Percentiles rank a stretch among this genome's conserved stretches.
phyloP scores from a whole-genome alignment of 495 filamentous ascomycete genomes.

The Choiromyces venosus region DNA sequence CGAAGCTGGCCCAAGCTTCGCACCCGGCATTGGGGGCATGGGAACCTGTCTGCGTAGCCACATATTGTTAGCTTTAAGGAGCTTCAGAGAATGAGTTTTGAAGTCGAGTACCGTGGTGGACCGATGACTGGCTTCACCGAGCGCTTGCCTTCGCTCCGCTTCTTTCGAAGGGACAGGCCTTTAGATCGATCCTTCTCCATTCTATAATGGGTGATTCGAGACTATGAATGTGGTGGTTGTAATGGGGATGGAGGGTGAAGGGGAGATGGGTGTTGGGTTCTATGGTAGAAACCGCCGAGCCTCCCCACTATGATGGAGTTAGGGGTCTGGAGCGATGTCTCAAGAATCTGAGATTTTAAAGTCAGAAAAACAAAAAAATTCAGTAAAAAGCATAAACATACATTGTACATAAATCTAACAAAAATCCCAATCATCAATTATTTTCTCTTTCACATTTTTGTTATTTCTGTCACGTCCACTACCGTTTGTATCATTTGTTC shows the following conservation, averaged over 20 bases:
- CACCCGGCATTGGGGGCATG: conserved; percentile 42
- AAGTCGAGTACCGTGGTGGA: conserved; percentile 32
- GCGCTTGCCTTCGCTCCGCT: conserved; percentile 48
- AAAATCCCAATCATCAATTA: background rate
- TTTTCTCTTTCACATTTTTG: background rate
- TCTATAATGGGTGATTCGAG: conserved; percentile 38
- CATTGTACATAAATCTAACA: background rate
- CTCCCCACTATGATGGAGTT: background rate
- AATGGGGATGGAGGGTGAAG: background rate
- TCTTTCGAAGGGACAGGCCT: conserved; percentile 82
- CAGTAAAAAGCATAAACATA: background rate
- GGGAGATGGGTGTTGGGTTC: conserved; percentile 1
- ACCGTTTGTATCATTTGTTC: background rate
- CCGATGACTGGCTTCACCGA: conserved; percentile 41
- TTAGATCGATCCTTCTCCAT: conserved; percentile 60
- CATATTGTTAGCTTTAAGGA: background rate
- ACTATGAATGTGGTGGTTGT: background rate
- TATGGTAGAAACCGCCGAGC: background rate
- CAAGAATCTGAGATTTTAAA: background rate
- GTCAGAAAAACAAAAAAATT: background rate
- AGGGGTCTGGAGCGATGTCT: background rate
- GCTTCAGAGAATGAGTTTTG: background rate
- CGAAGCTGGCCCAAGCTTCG: conserved; percentile 20
- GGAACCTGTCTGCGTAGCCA: conserved; percentile 36
- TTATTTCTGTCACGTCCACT: background rate